These are phyloP conservation scores for Acrocalymma vagum DNA, from an alignment of 2,329 filamentous ascomycete species.

Conservation along the genomic window DNA sequence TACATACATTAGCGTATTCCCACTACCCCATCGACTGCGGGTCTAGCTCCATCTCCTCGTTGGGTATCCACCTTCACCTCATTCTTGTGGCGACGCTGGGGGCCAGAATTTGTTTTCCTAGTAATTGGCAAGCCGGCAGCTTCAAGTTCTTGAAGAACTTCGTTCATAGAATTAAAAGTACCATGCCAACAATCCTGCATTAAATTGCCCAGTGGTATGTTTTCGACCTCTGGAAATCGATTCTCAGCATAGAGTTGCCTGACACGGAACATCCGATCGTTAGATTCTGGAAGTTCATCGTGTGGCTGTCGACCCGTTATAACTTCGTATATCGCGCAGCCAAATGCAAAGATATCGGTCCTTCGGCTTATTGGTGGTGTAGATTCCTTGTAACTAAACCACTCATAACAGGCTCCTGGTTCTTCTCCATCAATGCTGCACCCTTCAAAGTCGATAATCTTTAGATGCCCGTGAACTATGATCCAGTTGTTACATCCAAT, in stretches of 20 bases:
- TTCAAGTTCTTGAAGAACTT: slow-evolving; percentile 17
- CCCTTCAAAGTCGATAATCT: slow-evolving; percentile 20
- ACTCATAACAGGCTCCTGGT: slow-evolving; percentile 21
- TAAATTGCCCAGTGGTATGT: slow-evolving; percentile 11
- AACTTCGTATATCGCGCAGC: slow-evolving; percentile 20
- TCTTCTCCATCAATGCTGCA: slow-evolving; percentile 19
- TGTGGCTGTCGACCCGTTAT: slow-evolving; percentile 16
- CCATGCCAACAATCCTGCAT: slow-evolving; percentile 16
- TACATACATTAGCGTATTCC: no score
- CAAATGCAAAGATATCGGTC: slow-evolving; percentile 23
- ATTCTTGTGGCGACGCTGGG: no score
- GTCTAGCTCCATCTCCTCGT: no score
- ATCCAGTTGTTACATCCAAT: slow-evolving; percentile 16
- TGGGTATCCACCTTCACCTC: no score
- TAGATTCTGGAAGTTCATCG: slow-evolving; percentile 7
- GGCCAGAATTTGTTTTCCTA: no score
- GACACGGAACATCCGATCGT: slow-evolving; percentile 10
- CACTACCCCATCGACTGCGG: no score
- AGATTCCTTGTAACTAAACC: slow-evolving; percentile 19
- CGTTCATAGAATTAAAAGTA: slow-evolving; percentile 14
- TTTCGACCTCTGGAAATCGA: slow-evolving; percentile 13
- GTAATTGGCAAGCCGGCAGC: neutral
- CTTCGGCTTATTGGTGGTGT: slow-evolving; percentile 11
- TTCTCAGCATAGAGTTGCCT: slow-evolving; percentile 16
- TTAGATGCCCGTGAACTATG: slow-evolving; percentile 10